Evolutionary conservation across 805 yeast species (phyloP).

Genomic region (Teunomyces barrocoloradensis): DNA sequence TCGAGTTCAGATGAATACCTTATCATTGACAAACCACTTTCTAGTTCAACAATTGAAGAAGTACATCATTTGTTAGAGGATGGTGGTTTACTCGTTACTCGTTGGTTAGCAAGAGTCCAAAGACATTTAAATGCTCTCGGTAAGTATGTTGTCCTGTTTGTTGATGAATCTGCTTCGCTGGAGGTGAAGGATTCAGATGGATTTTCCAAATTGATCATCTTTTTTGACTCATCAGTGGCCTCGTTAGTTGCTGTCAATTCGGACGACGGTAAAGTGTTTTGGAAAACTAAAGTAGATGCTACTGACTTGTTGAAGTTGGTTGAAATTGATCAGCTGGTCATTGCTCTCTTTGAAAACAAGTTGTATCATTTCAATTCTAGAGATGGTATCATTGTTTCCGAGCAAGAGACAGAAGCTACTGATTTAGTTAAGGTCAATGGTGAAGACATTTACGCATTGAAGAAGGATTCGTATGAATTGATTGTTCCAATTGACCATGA

Average conservation of each 20-base stretch:
- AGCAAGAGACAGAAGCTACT: neutral
- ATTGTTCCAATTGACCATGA: constrained; percentile 3
- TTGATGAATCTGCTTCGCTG: neutral
- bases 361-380: constrained; percentile 11
- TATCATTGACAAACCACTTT: constrained; percentile 31
- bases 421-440: neutral
- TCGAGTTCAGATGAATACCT: constrained; percentile 12
- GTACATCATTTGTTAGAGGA: constrained; percentile 34
- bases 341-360: constrained; percentile 12
- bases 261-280: constrained; percentile 6
- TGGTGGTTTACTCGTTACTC: neutral
- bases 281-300: constrained; percentile 4
- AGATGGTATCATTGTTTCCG: constrained; percentile 14
- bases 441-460: neutral
- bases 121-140: constrained; percentile 38
- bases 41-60: constrained; percentile 24
- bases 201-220: constrained; percentile 30
- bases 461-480: neutral
- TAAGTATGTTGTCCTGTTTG: constrained; percentile 15
- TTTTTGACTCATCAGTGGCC: constrained; percentile 15
- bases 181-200: constrained; percentile 22
- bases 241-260: constrained; percentile 10
- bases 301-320: constrained; percentile 10
- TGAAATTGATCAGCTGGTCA: constrained; percentile 12
- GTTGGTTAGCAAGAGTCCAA: constrained; percentile 16